phyloP scores from a whole-genome alignment of 2,329 filamentous ascomycete genomes.

The Dactylellina sp. region DNA sequence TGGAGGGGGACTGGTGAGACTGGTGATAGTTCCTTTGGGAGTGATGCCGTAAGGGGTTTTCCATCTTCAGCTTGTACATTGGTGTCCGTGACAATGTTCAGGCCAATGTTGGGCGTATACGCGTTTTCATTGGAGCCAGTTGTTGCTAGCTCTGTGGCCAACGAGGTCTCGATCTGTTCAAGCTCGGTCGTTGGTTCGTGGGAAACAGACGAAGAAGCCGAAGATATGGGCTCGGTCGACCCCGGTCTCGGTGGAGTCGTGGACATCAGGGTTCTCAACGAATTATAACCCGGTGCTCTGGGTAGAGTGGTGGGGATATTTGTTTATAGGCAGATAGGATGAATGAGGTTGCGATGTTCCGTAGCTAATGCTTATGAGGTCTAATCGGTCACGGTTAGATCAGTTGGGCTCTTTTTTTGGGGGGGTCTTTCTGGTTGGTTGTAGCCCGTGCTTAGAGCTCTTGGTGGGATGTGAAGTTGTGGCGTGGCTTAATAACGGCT shows the following conservation, averaged over 20 bases:
- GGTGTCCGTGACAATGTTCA: conserved; percentile 35
- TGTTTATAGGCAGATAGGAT: conserved; percentile 1
- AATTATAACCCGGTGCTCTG: conserved; percentile 19
- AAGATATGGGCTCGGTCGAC: conserved; percentile 51
- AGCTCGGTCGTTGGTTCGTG: conserved; percentile 18
- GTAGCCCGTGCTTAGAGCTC: conserved; percentile 26
- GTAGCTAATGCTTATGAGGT: conserved; percentile 17
- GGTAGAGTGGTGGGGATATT: conserved; percentile 6
- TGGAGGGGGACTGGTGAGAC: conserved; percentile 78
- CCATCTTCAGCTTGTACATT: conserved; percentile 40
- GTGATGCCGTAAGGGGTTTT: conserved; percentile 44
- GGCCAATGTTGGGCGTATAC: conserved; percentile 38
- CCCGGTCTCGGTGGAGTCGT: conserved; percentile 50
- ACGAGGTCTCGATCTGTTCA: conserved; percentile 25
- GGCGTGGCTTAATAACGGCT: conserved; percentile 37
- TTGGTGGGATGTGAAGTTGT: conserved; percentile 18
- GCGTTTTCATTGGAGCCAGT: conserved; percentile 24
- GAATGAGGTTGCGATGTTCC: conserved; percentile 3
- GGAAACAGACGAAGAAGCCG: conserved; percentile 34
- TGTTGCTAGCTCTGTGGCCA: conserved; percentile 1
- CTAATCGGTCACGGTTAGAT: conserved; percentile 32
- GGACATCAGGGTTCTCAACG: conserved; percentile 50
- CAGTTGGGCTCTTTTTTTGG: conserved; percentile 11
- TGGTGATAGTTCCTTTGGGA: conserved; percentile 65
- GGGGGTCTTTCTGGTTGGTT: conserved; percentile 1